Base-by-base conservation (phyloP, 2,329 filamentous ascomycete species). In the Sporothrix curviconia region DNA sequence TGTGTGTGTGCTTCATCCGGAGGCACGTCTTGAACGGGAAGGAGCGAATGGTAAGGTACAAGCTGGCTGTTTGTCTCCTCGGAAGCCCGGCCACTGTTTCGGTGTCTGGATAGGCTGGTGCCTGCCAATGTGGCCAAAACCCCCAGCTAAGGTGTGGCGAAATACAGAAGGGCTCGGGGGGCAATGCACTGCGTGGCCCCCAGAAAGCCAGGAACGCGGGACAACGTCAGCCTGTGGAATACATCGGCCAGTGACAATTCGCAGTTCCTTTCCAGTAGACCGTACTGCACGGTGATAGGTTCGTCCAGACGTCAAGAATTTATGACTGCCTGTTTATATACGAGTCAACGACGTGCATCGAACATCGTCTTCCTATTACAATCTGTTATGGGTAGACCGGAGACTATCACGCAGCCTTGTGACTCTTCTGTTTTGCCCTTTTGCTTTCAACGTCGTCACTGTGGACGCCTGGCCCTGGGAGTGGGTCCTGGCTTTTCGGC, bases 21-120 rank as follows among this genome's bases (percentile, higher is more conserved):
- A 47, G 53, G 39, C 53, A 22, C 6, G 43, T 32, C 53, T 55
- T 7, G 40, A 57, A 44, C 47, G 49, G 47, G 40, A 57, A 52
- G 46, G 55, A 53, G 47, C 55, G 24, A 53, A 47, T 46, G 24
- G 39, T 39, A 25, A 30, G 17, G 24, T 22, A 22, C 7, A n/a
- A 52, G 14, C 34, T 11, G 17, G 7, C 34, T 4, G 14, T 15
- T 6, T 9, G 9, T 12, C 17, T 25, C 3, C 19, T 9, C 51
- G 51, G 51, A 42, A 34, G 51, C 51, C 39, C 52, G 39, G 28
- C 19, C 40, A 46, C 30, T 12, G 5, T 15, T 12, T 54, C 17
- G 28, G 32, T 25, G 47, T 50, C 39, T 42, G 24, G 15, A 54
- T 15, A n/a, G 36, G 12, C 39, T 25, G 30, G 40, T 55, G 53